Base-by-base conservation (phyloP, 2,329 filamentous ascomycete genomes). In the Diplocarpon rosae region DNA sequence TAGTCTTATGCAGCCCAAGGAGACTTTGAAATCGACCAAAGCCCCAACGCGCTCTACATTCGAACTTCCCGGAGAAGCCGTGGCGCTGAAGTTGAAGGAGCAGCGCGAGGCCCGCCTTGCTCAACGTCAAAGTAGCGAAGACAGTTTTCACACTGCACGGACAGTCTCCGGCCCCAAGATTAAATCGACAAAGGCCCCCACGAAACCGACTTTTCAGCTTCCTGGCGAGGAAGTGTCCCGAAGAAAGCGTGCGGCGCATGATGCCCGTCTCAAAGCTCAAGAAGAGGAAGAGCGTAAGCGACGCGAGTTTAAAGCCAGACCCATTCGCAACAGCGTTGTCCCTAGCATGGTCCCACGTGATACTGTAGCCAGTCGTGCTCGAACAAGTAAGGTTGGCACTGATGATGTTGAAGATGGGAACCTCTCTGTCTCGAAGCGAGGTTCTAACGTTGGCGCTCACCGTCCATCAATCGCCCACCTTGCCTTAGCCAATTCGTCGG, bases 241-340 rank as follows among this genome's bases (percentile, higher is more conserved):
- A 27, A 59, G 52, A 39, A 63, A 78, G 63, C 66, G 71, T 51
- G 69, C 80, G 62, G 66, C 76, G 56, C 67, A 70, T 43, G 70
- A 78, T 54, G 66, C 73, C 46, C 71, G 69, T 50, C 62, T 80
- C 35, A 70, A 65, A 49, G 69, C 68, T 3, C 69, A 79, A 54
- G 75, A 77, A 53, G 76, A 80, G 52, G 76, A 79, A 52, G 73
- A 77, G 48, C 70, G 66, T 17, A 75, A 69, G 59, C 69, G 71
- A 44, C 73, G 77, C 44, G 75, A 80, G 55, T 81, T 81, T 66
- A 82, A 79, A 59, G 78, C 77, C 5, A 69, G 69, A 30, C 77
- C 78, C 14, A 58, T 76, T 31, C 70, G 71, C 34, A 62, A 66
- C 42, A 71, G 65, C 43, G 57, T 67, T 14, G 62, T 61, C 37